phyloP scores from a whole-genome alignment of 306 rosid species.

The Corylus heterophylla region DNA sequence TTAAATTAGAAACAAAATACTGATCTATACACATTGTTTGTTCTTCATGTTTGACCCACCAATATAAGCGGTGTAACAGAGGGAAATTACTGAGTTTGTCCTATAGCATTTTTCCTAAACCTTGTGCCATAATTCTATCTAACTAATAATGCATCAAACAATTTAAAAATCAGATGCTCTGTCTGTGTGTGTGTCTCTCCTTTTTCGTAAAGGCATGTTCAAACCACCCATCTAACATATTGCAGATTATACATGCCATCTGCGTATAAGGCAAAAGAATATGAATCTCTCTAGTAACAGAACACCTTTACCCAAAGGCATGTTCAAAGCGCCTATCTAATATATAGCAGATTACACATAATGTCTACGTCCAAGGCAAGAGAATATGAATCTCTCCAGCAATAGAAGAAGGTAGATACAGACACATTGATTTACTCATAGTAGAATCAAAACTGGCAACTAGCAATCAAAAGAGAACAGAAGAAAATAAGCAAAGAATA shows the following conservation, averaged over 20 bases:
- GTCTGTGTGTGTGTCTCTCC: not conserved
- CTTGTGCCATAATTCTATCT: not conserved
- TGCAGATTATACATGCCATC: not conserved
- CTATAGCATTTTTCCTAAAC: slow-evolving; percentile 17
- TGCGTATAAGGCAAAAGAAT: not conserved
- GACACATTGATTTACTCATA: not conserved
- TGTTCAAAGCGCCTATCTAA: not conserved
- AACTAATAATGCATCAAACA: not conserved
- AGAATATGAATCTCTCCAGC: slow-evolving; percentile 3
- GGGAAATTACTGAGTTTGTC: not conserved
- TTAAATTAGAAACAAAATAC: slow-evolving; percentile 1
- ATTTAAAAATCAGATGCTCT: slow-evolving; percentile 15
- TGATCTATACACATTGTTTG: slow-evolving; percentile 12
- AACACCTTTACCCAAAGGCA: not conserved
- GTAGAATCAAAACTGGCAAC: slow-evolving; percentile 14
- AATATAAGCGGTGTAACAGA: slow-evolving; percentile 13
- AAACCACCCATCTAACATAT: not conserved
- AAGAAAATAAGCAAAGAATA: slow-evolving; percentile 26
- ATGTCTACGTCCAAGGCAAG: not conserved
- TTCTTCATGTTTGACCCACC: slow-evolving; percentile 6
- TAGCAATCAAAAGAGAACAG: slow-evolving; percentile 10
- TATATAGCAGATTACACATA: not conserved
- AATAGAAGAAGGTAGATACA: not conserved
- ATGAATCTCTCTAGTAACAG: not conserved
- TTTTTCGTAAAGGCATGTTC: not conserved